phyloP scores from a whole-genome alignment of 305 asterid species.

The Nicotiana rustica region DNA sequence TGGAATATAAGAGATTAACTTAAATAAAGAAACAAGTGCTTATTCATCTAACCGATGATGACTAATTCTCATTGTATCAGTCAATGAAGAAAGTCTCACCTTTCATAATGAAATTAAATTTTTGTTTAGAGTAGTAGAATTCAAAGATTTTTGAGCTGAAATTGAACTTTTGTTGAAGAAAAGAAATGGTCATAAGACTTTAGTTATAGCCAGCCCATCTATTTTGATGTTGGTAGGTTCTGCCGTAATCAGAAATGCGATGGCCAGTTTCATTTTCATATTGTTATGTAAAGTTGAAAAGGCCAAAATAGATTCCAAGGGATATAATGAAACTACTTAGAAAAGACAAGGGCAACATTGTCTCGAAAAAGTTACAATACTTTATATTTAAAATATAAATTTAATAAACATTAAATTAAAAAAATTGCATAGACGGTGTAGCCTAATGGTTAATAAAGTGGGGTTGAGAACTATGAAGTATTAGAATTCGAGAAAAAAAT shows the following conservation, averaged over 20 bases:
- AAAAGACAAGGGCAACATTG: conserved; percentile 52
- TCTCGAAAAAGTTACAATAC: conserved; percentile 26
- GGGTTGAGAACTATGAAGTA: too few species aligned
- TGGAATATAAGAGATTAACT: neutral
- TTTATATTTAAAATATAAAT: neutral
- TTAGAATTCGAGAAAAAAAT: neutral
- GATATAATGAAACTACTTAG: conserved; percentile 35
- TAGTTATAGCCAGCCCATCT: neutral
- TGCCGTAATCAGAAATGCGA: neutral
- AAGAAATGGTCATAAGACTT: neutral
- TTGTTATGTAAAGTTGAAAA: neutral
- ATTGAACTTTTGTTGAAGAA: neutral
- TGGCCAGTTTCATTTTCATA: neutral
- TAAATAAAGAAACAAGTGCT: neutral
- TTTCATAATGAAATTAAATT: neutral
- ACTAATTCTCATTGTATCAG: neutral
- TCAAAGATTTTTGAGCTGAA: conserved; percentile 27
- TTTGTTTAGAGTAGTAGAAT: neutral
- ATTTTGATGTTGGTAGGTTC: conserved; percentile 30
- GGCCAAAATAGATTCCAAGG: conserved; percentile 30
- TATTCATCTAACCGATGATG: too few species aligned
- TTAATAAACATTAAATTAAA: neutral
- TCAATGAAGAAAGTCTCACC: neutral
- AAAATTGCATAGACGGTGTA: too few species aligned
- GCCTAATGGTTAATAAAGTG: too few species aligned